phyloP scores from a whole-genome alignment of 2,329 filamentous ascomycete species.

The Fusarium sacchari region DNA sequence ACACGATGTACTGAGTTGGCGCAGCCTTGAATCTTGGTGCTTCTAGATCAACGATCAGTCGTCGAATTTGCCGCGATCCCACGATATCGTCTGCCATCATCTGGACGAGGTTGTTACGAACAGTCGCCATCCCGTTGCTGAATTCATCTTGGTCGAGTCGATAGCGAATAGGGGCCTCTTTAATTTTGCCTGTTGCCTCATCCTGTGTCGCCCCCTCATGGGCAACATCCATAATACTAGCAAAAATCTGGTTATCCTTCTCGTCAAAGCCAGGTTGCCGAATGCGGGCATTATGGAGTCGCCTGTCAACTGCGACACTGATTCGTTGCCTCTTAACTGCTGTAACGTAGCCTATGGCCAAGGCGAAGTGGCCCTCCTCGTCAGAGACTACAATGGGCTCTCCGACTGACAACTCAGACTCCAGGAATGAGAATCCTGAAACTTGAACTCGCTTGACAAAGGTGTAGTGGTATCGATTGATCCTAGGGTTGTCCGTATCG shows the following conservation, averaged over 20 bases:
- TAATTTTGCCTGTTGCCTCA: conserved; percentile 62
- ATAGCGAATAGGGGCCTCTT: conserved; percentile 72
- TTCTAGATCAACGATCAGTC: conserved; percentile 81
- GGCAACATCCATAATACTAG: conserved; percentile 88
- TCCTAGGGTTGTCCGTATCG: conserved; percentile 77
- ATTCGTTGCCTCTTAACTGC: conserved; percentile 79
- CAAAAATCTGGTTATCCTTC: conserved; percentile 82
- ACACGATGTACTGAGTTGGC: conserved; percentile 71
- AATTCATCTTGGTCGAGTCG: conserved; percentile 98
- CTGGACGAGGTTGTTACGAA: conserved; percentile 92
- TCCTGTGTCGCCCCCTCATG: conserved; percentile 62
- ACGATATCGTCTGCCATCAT: conserved; percentile 85
- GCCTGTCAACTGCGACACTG: conserved; percentile 88
- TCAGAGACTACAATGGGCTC: conserved; percentile 98
- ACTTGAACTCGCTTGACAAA: conserved; percentile 76
- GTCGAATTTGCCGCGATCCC: conserved; percentile 76
- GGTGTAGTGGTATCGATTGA: conserved; percentile 90
- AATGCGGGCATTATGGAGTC: conserved; percentile 85
- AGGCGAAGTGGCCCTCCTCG: conserved; percentile 91
- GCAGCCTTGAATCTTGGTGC: conserved; percentile 77
- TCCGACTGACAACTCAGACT: conserved; percentile 86
- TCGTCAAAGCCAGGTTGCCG: conserved; percentile 80
- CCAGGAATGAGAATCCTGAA: conserved; percentile 81
- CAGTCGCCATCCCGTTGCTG: conserved; percentile 95
- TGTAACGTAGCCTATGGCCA: conserved; percentile 91